Evolutionary conservation across 106 monocot genomes (phyloP).

Genomic region (Dendrobium chrysotoxum): DNA sequence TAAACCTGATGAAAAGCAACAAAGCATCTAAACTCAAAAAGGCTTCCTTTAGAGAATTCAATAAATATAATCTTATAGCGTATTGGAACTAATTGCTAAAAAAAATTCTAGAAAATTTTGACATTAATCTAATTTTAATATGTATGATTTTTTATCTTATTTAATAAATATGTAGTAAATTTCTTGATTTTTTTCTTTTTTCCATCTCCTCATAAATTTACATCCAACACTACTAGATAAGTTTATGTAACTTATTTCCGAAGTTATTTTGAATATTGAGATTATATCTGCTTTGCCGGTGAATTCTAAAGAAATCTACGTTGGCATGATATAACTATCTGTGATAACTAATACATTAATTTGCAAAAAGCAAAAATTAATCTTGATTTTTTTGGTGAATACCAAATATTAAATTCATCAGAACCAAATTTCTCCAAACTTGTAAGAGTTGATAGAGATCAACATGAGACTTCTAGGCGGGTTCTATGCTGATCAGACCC

Average conservation of each 20-base stretch:
- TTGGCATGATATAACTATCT: neutral
- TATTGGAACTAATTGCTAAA: neutral
- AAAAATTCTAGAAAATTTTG: no score
- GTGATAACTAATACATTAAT: neutral
- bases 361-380: neutral
- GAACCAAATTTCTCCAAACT: neutral
- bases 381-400: neutral
- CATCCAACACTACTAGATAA: no score
- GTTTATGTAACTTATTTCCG: no score
- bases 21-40: neutral
- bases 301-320: no score
- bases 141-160: no score
- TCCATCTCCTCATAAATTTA: no score
- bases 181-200: no score
- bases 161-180: no score
- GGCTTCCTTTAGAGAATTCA: neutral
- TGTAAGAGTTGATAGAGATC: neutral
- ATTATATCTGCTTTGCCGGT: no score
- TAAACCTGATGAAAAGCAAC: neutral
- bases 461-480: neutral
- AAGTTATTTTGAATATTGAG: no score
- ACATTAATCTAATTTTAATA: no score
- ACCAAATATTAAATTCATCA: neutral
- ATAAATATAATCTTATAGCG: neutral
- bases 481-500: neutral